phyloP scores from a whole-genome alignment of 2,329 filamentous ascomycete species.

The Hymenoscyphus linearis region DNA sequence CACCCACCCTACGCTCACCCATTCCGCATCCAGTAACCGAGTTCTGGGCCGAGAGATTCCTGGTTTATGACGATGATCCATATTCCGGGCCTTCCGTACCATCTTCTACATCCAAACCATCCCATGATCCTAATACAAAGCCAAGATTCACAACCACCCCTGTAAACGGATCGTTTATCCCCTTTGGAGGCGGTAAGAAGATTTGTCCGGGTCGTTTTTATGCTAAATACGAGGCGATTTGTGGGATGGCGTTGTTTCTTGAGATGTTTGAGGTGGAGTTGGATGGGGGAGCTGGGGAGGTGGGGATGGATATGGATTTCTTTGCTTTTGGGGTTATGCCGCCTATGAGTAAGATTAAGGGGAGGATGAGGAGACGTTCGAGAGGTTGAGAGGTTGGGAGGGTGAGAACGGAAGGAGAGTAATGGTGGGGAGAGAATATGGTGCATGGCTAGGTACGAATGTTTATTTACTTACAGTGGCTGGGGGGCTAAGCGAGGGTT shows the following conservation, averaged over 20 bases:
- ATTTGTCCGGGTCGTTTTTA: conserved; percentile 36
- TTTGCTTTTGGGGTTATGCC: conserved; percentile 22
- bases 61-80: conserved; percentile 25
- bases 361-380: conserved; percentile 16
- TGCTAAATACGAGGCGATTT: conserved; percentile 34
- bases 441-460: background rate
- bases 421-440: background rate
- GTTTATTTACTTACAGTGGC: background rate
- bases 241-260: conserved; percentile 30
- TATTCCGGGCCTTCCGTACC: conserved; percentile 18
- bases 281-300: conserved; percentile 2
- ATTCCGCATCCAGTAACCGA: conserved; percentile 22
- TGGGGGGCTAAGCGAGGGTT: background rate
- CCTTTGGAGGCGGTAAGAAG: conserved; percentile 33
- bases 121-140: background rate
- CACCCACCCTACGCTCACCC: conserved; percentile 6
- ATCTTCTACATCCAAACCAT: background rate
- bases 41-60: conserved; percentile 32
- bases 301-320: conserved; percentile 16
- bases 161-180: conserved; percentile 32
- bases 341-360: conserved; percentile 15
- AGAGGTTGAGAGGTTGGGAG: background rate
- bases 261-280: conserved; percentile 32
- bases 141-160: conserved; percentile 25
- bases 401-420: too few relatives aligned